phyloP scores from a whole-genome alignment of 371 early-diverging fungal genomes.

The Mortierella sp. region DNA sequence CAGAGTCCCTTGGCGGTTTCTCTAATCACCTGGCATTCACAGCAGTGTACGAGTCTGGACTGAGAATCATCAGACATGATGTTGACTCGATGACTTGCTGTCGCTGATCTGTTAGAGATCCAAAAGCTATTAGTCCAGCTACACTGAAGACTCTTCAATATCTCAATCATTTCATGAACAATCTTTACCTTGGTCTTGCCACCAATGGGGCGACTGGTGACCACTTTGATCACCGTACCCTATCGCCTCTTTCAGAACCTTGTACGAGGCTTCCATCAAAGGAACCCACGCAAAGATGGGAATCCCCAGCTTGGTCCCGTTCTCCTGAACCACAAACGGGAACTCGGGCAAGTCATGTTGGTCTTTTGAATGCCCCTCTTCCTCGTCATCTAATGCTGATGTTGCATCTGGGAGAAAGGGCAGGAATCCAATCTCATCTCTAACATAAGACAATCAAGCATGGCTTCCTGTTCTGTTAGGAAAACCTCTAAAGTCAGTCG shows the following conservation, averaged over 20 bases:
- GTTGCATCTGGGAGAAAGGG: slow-evolving; percentile 34
- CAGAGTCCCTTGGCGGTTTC: neutral
- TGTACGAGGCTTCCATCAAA: slow-evolving; percentile 28
- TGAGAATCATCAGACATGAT: slow-evolving; percentile 56
- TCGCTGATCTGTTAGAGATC: neutral
- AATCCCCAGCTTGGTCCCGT: slow-evolving; percentile 44
- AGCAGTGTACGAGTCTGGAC: slow-evolving; percentile 67
- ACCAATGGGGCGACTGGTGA: slow-evolving; percentile 21
- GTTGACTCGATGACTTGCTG: slow-evolving; percentile 22
- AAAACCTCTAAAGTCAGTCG: too few relatives aligned
- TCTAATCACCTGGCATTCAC: slow-evolving; percentile 63
- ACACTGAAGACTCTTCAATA: too few relatives aligned
- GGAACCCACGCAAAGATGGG: slow-evolving; percentile 51
- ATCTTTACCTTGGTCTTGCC: slow-evolving; percentile 40
- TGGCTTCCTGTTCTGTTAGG: neutral
- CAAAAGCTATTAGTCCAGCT: too few relatives aligned
- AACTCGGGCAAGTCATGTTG: slow-evolving; percentile 5
- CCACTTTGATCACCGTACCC: neutral
- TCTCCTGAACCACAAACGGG: slow-evolving; percentile 41
- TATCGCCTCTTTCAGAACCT: slow-evolving; percentile 19
- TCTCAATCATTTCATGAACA: too few relatives aligned
- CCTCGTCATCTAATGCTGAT: neutral
- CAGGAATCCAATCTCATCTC: slow-evolving; percentile 44
- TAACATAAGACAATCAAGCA: neutral
- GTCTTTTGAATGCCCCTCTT: neutral